These are phyloP conservation scores for Aethionema arabicum DNA, from an alignment of 345 rosid species.

Conservation along the genomic window DNA sequence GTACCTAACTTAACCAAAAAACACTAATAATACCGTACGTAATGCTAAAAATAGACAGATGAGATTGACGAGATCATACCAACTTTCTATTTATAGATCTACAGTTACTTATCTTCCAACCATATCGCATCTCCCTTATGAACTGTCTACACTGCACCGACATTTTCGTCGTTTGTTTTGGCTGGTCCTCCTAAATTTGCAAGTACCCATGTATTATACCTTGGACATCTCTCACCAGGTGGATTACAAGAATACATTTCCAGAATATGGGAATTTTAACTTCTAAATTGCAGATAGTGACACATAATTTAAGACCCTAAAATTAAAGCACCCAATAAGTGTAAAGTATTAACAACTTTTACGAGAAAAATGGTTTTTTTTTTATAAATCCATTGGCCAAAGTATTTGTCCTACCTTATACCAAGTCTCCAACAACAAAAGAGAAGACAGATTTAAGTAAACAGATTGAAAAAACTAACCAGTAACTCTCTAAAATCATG, in stretches of 20 bases:
- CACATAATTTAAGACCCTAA: neutral
- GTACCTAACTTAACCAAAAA: no score
- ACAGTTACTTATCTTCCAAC: slow-evolving; percentile 37
- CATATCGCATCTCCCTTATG: slow-evolving; percentile 26
- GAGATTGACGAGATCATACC: slow-evolving; percentile 30
- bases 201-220: neutral
- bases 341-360: neutral
- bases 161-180: slow-evolving; percentile 11
- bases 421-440: slow-evolving; percentile 33
- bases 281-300: no score
- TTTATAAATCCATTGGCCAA: no score
- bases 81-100: slow-evolving; percentile 29
- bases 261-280: no score
- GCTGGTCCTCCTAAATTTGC: slow-evolving; percentile 23
- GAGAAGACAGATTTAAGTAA: slow-evolving; percentile 11
- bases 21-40: slow-evolving; percentile 7
- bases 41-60: slow-evolving; percentile 32
- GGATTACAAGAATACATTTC: no score
- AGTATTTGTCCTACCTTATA: no score
- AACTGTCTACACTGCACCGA: slow-evolving; percentile 14
- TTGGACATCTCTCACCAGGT: no score
- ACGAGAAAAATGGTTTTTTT: no score
- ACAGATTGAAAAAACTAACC: slow-evolving; percentile 11
- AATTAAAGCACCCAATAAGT: neutral
- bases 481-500: slow-evolving; percentile 4